A percentile compares a stretch with the other conserved stretches of the same genome.
phyloP scores from a whole-genome alignment of 805 yeast species.

The Ogataea kodamae region DNA sequence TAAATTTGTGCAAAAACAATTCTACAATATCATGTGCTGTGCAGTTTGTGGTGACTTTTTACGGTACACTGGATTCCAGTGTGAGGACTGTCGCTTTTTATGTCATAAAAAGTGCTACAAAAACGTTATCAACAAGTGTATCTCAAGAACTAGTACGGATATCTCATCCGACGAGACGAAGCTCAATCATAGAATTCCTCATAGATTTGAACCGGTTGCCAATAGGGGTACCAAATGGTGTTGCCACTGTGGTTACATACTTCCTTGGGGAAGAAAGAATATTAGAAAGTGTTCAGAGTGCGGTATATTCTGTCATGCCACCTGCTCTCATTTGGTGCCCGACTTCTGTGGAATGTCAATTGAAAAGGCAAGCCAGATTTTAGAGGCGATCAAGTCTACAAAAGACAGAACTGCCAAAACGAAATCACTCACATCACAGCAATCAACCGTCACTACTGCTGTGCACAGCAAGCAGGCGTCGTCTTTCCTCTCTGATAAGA shows the following conservation, averaged over 20 bases:
- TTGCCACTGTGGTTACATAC: constrained; percentile 95
- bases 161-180: constrained; percentile 70
- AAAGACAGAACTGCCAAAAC: constrained; percentile 33
- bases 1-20: constrained; percentile 91
- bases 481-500: constrained; percentile 8
- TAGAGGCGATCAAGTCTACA: constrained; percentile 78
- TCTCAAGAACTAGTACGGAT: constrained; percentile 70
- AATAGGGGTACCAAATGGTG: constrained; percentile 99
- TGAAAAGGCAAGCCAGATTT: constrained; percentile 90
- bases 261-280: constrained; percentile 93
- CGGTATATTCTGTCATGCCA: constrained; percentile 91
- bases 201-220: constrained; percentile 86
- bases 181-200: constrained; percentile 95
- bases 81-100: constrained; percentile 77
- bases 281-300: constrained; percentile 91
- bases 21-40: constrained; percentile 95
- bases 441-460: constrained; percentile 16
- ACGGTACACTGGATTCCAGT: constrained; percentile 80
- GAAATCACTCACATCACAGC: constrained; percentile 6
- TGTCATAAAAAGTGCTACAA: constrained; percentile 81
- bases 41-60: constrained; percentile 96
- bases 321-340: constrained; percentile 92
- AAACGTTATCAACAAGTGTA: constrained; percentile 79
- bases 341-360: constrained; percentile 98
- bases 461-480: constrained; percentile 11